Evolutionary conservation across 2,329 filamentous ascomycete genomes (phyloP).

Genomic region (Bipolaris victoriae): DNA sequence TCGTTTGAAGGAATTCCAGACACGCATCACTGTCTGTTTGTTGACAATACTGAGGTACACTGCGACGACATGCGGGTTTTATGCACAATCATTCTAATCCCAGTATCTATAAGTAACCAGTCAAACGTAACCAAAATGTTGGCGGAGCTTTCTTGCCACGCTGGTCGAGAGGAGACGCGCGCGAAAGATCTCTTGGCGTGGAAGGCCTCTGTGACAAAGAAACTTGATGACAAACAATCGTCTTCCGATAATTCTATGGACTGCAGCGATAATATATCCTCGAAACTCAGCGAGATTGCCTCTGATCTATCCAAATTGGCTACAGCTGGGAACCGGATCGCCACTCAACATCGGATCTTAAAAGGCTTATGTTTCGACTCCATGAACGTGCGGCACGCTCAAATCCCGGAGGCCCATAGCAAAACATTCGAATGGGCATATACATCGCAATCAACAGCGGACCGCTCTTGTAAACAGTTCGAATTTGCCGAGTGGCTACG

Average conservation of each 20-base stretch:
- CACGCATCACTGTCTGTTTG: not conserved
- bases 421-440: not conserved
- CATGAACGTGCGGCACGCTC: not conserved
- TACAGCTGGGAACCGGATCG: not conserved
- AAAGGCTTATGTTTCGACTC: not conserved
- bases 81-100: not conserved
- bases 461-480: not conserved
- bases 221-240: not conserved
- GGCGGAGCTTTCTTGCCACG: not conserved
- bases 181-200: not conserved
- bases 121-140: not conserved
- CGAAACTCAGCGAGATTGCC: not conserved
- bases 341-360: not conserved
- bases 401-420: not conserved
- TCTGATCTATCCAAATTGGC: not conserved
- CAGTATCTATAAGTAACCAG: not conserved
- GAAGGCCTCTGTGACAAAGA: not conserved
- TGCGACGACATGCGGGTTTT: not conserved
- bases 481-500: conserved; percentile 22
- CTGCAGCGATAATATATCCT: not conserved
- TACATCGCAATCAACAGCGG: not conserved
- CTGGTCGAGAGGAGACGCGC: not conserved
- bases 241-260: not conserved
- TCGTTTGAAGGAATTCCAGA: not conserved
- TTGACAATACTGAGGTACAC: not conserved